Conservation (phyloP, 2,329 filamentous ascomycete genomes). For the Colletotrichum trifolii region DNA sequence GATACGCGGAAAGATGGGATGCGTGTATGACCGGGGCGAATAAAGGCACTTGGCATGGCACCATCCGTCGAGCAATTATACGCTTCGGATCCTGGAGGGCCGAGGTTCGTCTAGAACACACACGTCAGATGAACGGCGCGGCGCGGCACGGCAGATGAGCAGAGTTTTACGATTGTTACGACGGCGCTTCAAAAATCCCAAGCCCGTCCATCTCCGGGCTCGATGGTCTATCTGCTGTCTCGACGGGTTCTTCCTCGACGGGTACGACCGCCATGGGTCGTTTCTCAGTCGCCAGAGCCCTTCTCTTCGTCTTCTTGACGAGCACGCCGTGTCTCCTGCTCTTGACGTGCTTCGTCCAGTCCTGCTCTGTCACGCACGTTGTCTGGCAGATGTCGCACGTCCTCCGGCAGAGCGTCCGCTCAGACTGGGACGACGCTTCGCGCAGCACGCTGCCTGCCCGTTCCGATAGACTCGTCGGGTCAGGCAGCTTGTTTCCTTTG, state of each 20-base stretch:
- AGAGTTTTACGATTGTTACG: constrained; percentile 10
- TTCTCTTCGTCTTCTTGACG: constrained; percentile 49
- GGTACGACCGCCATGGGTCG: constrained; percentile 28
- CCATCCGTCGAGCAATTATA: too few relatives aligned
- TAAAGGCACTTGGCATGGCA: too few relatives aligned
- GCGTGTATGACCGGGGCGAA: too few relatives aligned
- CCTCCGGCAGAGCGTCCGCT: constrained; percentile 66
- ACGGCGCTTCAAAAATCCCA: constrained; percentile 21
- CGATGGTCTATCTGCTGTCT: constrained; percentile 1
- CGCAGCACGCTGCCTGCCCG: constrained; percentile 67
- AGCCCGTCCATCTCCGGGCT: constrained; percentile 25
- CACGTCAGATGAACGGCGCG: constrained; percentile 18
- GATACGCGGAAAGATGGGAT: too few relatives aligned
- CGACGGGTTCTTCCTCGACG: not conserved
- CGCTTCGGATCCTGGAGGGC: not conserved
- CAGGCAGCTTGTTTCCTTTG: constrained; percentile 61
- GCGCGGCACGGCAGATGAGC: constrained; percentile 2
- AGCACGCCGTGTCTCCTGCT: constrained; percentile 49
- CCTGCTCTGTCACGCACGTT: constrained; percentile 66
- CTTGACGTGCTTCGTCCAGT: constrained; percentile 53
- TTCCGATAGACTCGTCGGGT: constrained; percentile 59
- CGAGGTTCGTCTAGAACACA: constrained; percentile 3
- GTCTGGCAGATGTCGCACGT: constrained; percentile 81
- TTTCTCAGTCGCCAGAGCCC: constrained; percentile 47
- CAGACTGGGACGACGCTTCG: constrained; percentile 55